These are phyloP conservation scores for Amoeboaphelidium protococcarum DNA, from an alignment of 371 early-diverging fungal species.

Conservation along the genomic window DNA sequence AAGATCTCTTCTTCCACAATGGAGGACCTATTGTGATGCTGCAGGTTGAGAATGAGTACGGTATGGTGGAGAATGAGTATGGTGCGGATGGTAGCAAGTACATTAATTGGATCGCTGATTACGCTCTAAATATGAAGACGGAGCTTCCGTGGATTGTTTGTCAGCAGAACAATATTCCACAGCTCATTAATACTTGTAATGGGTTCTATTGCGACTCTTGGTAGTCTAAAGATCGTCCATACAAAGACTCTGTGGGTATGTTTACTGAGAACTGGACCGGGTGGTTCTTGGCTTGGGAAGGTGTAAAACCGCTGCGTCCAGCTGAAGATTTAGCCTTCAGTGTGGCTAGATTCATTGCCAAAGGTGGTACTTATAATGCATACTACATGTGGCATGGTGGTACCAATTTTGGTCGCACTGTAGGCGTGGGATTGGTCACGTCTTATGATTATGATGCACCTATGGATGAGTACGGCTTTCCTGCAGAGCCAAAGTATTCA, in stretches of 20 bases:
- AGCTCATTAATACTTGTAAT: constrained; percentile 6
- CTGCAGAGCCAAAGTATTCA: constrained; percentile 17
- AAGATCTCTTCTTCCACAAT: constrained; percentile 12
- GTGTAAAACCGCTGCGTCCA: constrained; percentile 13
- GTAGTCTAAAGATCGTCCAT: constrained; percentile 6
- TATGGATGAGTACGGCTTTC: constrained; percentile 21
- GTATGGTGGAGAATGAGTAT: constrained; percentile 9
- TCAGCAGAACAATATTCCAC: constrained; percentile 11
- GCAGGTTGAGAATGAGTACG: constrained; percentile 28
- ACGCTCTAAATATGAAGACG: constrained; percentile 10
- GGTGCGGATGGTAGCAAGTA: constrained; percentile 15
- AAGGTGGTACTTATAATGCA: constrained; percentile 19
- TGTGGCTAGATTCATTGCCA: constrained; percentile 17
- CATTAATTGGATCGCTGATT: constrained; percentile 18
- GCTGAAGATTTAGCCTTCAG: constrained; percentile 21
- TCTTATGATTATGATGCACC: constrained; percentile 25
- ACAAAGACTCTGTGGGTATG: constrained; percentile 17
- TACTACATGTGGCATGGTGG: constrained; percentile 32
- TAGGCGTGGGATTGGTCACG: constrained; percentile 1
- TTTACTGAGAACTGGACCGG: constrained; percentile 24
- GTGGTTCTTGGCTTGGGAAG: constrained; percentile 22
- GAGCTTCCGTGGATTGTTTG: constrained; percentile 26
- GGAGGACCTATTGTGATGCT: constrained; percentile 22
- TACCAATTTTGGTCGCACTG: constrained; percentile 22
- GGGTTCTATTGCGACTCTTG: constrained; percentile 20